Evolutionary conservation across 2,329 filamentous ascomycete species (phyloP).

Genomic region (Stylonectria norvegica): DNA sequence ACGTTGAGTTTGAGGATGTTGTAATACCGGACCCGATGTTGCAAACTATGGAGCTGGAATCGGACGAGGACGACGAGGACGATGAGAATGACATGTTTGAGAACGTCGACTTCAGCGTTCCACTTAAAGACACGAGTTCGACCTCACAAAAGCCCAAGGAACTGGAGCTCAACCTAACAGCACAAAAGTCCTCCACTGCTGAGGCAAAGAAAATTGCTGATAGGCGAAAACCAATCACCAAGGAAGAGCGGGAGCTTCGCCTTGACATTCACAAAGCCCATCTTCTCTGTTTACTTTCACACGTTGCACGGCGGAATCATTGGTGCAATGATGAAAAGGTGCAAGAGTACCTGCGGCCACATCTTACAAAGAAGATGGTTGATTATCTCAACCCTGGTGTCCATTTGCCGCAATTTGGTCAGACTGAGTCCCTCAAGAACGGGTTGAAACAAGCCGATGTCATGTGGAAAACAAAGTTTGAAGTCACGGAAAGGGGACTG

Average conservation of each 20-base stretch:
- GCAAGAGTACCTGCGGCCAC: conserved; percentile 61
- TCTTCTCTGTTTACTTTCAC: conserved; percentile 75
- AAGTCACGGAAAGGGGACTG: conserved; percentile 67
- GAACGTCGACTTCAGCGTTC: conserved; percentile 43
- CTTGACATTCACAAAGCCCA: conserved; percentile 84
- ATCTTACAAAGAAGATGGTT: conserved; percentile 64
- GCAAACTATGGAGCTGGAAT: conserved; percentile 50
- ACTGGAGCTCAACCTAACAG: conserved; percentile 52
- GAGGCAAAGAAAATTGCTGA: conserved; percentile 32
- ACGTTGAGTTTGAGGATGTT: conserved; percentile 50
- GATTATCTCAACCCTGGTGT: conserved; percentile 66
- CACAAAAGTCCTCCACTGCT: conserved; percentile 37
- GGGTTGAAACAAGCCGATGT: conserved; percentile 68
- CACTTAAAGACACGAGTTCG: conserved; percentile 21
- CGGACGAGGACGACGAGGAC: conserved; percentile 44
- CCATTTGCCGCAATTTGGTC: conserved; percentile 68
- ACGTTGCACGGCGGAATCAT: conserved; percentile 72
- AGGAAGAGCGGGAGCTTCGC: conserved; percentile 54
- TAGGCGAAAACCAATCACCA: conserved; percentile 51
- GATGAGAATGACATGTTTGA: conserved; percentile 46
- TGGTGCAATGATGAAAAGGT: conserved; percentile 81
- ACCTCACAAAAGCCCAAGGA: conserved; percentile 30
- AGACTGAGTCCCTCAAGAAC: conserved; percentile 71
- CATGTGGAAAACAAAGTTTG: conserved; percentile 67
- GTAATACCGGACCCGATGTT: conserved; percentile 44